Conservation (phyloP, 345 rosid genomes). For the Populus alba region DNA sequence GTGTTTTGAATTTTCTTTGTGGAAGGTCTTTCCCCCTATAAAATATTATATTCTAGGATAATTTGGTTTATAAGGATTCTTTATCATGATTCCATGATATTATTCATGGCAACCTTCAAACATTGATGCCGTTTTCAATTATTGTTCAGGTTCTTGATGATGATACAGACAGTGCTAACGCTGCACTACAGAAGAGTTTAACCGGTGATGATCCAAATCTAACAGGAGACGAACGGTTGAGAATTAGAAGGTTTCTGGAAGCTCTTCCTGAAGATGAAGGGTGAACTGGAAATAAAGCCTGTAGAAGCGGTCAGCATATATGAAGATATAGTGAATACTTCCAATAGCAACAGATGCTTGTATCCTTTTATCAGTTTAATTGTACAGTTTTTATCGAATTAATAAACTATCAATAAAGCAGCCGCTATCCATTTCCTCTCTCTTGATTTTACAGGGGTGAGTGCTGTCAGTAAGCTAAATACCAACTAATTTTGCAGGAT, state of each 20-base stretch:
- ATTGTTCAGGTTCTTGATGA: constrained; percentile 49
- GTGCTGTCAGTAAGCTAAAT: neutral
- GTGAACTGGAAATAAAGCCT: constrained; percentile 13
- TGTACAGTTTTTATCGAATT: neutral
- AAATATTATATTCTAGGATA: neutral
- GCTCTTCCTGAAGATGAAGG: constrained; percentile 39
- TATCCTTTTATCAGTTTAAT: neutral
- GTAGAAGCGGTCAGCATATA: neutral
- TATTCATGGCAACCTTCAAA: neutral
- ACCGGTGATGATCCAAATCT: constrained; percentile 58
- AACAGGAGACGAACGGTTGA: constrained; percentile 48
- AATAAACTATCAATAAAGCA: constrained; percentile 12
- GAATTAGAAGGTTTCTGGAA: constrained; percentile 60
- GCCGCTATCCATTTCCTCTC: neutral
- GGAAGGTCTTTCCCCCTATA: neutral
- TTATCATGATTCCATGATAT: neutral
- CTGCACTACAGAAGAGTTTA: constrained; percentile 48
- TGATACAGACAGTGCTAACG: constrained; percentile 38
- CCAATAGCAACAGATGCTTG: neutral
- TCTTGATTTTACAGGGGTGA: neutral
- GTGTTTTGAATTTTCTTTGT: neutral
- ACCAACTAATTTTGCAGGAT: neutral
- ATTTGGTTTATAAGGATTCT: neutral
- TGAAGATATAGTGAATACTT: neutral
- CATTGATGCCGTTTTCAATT: neutral